Conservation (phyloP, 1,284 basidiomycete species). For the Farysia itapuensis region DNA sequence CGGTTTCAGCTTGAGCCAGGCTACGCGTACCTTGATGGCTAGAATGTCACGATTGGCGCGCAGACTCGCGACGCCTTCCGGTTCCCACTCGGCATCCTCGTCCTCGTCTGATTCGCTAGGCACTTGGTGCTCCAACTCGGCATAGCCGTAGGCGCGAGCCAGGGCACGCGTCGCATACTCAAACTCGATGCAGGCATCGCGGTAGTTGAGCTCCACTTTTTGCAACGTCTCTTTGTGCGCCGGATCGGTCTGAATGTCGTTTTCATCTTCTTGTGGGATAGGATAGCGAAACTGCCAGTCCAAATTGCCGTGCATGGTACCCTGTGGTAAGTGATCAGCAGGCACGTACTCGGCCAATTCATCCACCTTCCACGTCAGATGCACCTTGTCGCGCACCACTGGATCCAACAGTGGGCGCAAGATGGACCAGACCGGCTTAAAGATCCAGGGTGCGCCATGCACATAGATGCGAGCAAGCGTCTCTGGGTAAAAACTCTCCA, state of each 20-base stretch:
- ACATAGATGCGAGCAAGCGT: conserved; percentile 51
- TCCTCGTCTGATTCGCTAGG: conserved; percentile 4
- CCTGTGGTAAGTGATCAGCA: conserved; percentile 34
- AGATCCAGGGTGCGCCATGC: conserved; percentile 55
- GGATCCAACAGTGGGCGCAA: conserved; percentile 51
- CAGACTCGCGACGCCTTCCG: conserved; percentile 26
- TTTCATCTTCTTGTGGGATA: conserved; percentile 38
- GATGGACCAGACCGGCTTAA: conserved; percentile 55
- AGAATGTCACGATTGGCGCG: conserved; percentile 47
- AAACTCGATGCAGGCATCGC: conserved; percentile 35
- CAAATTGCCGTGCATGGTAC: conserved; percentile 38
- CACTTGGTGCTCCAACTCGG: conserved; percentile 8
- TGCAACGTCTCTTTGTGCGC: conserved; percentile 7
- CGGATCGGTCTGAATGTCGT: conserved; percentile 39
- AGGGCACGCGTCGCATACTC: conserved; percentile 44
- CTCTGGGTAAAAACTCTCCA: conserved; percentile 53
- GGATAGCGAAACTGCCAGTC: conserved; percentile 44
- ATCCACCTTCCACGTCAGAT: conserved; percentile 44
- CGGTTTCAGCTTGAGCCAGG: conserved; percentile 47
- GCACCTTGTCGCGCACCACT: conserved; percentile 53
- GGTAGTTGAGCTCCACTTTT: conserved; percentile 18
- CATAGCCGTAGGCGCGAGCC: conserved; percentile 23
- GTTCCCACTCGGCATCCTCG: conserved; percentile 37
- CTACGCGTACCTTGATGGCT: conserved; percentile 50
- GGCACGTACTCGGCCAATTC: conserved; percentile 46